Percentiles rank a stretch among this genome's conserved stretches.
Evolutionary conservation across 768 basidiomycete genomes (phyloP).

Genomic region (Mycena sanguinolenta): DNA sequence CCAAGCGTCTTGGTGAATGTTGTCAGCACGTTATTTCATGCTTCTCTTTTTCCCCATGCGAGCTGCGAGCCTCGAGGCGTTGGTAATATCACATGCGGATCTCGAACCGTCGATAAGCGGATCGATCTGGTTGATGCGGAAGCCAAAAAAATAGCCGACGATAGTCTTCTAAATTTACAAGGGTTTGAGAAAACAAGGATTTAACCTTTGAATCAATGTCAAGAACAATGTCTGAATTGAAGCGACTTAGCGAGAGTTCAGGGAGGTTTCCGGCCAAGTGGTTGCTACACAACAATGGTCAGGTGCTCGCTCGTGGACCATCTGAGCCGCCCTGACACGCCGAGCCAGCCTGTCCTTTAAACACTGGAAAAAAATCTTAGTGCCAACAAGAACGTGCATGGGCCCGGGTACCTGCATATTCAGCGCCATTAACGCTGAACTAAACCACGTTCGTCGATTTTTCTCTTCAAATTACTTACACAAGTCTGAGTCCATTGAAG

Average conservation of each 20-base stretch:
- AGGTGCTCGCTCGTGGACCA: no score
- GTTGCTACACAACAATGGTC: constrained; percentile 23
- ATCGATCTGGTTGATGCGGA: constrained; percentile 20
- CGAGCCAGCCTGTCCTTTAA: no score
- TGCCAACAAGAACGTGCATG: no score
- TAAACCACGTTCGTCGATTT: no score
- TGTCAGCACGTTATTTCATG: constrained; percentile 5
- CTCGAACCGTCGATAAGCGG: background rate
- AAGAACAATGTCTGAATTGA: constrained; percentile 21
- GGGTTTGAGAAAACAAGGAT: constrained; percentile 27
- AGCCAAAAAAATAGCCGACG: constrained; percentile 4
- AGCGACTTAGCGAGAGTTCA: background rate
- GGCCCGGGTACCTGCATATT: no score
- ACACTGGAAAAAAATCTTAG: no score
- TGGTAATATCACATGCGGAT: constrained; percentile 19
- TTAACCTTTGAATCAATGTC: background rate
- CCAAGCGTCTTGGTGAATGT: constrained; percentile 10
- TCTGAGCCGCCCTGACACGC: no score
- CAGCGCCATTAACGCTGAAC: no score
- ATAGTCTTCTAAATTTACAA: constrained; percentile 23
- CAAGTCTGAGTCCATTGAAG: no score
- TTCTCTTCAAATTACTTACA: no score
- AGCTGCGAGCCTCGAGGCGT: constrained; percentile 31
- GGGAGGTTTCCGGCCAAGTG: constrained; percentile 7
- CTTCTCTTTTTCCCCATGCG: constrained; percentile 16